phyloP scores from a whole-genome alignment of 495 filamentous ascomycete species.

The Durotheca rogersii region DNA sequence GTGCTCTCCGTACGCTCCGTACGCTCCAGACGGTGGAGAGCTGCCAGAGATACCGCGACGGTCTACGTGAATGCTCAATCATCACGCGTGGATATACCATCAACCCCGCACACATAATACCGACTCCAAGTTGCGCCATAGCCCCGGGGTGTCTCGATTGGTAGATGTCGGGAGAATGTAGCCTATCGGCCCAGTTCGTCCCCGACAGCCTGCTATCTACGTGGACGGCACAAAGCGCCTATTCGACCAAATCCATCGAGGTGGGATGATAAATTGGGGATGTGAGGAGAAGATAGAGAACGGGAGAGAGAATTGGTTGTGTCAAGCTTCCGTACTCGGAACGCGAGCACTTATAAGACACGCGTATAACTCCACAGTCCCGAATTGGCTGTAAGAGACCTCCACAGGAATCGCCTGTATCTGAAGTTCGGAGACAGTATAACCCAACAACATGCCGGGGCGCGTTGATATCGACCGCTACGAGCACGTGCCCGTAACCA shows the following conservation, averaged over 20 bases:
- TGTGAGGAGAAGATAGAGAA: slow-evolving; percentile 17
- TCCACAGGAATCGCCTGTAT: too few relatives aligned
- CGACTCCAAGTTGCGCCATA: slow-evolving; percentile 24
- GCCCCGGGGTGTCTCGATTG: slow-evolving; percentile 10
- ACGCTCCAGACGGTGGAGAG: slow-evolving; percentile 6
- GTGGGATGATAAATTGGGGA: slow-evolving; percentile 2
- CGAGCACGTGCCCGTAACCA: slow-evolving; percentile 51
- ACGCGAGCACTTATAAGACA: slow-evolving; percentile 11
- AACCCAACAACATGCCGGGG: slow-evolving; percentile 41
- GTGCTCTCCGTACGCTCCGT: slow-evolving; percentile 37
- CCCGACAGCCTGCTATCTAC: slow-evolving; percentile 3
- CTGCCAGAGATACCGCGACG: background rate
- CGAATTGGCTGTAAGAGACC: too few relatives aligned
- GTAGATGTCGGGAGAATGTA: slow-evolving; percentile 17
- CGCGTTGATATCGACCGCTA: slow-evolving; percentile 48
- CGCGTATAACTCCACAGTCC: background rate
- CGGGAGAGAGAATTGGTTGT: too few relatives aligned
- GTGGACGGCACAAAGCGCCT: too few relatives aligned
- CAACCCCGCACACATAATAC: slow-evolving; percentile 23
- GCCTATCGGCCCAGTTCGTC: slow-evolving; percentile 12
- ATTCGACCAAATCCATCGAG: background rate
- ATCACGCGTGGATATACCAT: slow-evolving; percentile 1
- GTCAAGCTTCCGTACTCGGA: background rate
- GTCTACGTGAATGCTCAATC: too few relatives aligned
- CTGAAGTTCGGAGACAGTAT: background rate